These are phyloP conservation scores for Perkinsus marinus DNA, from an alignment of 169 alveolate species.

Conservation along the genomic window DNA sequence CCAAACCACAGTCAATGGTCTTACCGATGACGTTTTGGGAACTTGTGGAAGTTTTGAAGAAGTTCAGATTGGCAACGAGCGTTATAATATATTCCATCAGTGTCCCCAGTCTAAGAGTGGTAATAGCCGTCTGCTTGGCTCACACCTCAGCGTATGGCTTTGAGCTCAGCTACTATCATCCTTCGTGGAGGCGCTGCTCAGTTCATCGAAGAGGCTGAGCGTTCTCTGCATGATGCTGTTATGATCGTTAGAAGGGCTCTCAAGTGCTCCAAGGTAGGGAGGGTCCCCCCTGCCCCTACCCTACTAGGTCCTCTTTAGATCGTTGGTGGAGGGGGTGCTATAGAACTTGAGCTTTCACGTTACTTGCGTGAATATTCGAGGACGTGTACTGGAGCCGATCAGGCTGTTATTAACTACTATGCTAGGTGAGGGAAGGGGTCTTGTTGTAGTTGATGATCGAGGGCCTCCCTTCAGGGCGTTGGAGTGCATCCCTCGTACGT, in stretches of 20 bases:
- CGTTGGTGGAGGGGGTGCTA: constrained; percentile 97
- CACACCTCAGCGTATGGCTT: no score
- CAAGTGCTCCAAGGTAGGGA: constrained; percentile 57
- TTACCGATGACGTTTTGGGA: constrained; percentile 67
- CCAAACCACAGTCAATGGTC: constrained; percentile 81
- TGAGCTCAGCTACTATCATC: constrained; percentile 77
- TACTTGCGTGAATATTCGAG: constrained; percentile 58
- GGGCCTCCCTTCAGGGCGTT: constrained; percentile 57
- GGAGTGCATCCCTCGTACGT: constrained; percentile 86
- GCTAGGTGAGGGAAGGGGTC: constrained; percentile 34
- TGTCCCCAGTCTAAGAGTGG: constrained; percentile 48
- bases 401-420: constrained; percentile 73
- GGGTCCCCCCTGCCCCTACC: neutral
- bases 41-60: constrained; percentile 91
- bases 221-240: constrained; percentile 92
- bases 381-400: constrained; percentile 76
- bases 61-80: constrained; percentile 87
- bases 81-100: constrained; percentile 85
- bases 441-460: neutral
- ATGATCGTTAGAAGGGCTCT: constrained; percentile 86
- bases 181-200: constrained; percentile 97
- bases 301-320: neutral
- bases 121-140: neutral
- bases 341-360: constrained; percentile 73
- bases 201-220: constrained; percentile 91